Evolutionary conservation across 1,284 basidiomycete genomes (phyloP).

Genomic region (Moesziomyces globuligerus): DNA sequence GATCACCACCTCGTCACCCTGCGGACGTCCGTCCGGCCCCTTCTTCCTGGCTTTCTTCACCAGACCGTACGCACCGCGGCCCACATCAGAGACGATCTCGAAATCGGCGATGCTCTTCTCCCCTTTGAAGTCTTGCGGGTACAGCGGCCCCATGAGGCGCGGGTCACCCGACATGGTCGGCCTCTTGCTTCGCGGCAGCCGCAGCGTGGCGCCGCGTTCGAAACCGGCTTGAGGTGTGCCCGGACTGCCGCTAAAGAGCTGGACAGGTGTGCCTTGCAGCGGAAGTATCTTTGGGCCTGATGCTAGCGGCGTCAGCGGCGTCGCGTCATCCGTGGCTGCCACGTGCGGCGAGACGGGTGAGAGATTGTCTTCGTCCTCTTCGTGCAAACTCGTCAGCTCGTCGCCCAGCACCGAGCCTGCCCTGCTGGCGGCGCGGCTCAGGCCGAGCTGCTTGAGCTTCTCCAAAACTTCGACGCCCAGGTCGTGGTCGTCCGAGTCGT

Average conservation of each 20-base stretch:
- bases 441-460: constrained; percentile 44
- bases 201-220: constrained; percentile 25
- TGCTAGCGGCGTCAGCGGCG: constrained; percentile 35
- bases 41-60: constrained; percentile 90
- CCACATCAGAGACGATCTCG: constrained; percentile 57
- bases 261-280: constrained; percentile 3
- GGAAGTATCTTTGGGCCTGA: constrained; percentile 16
- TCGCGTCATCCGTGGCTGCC: constrained; percentile 7
- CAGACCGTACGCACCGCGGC: constrained; percentile 95
- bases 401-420: constrained; percentile 51
- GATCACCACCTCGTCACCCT: constrained; percentile 78
- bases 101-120: constrained; percentile 57
- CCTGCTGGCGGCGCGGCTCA: constrained; percentile 46
- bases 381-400: constrained; percentile 43
- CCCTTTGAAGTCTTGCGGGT: constrained; percentile 19
- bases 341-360: constrained; percentile 41
- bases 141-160: constrained; percentile 8
- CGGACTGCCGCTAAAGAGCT: constrained; percentile 4
- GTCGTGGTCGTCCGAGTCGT: constrained; percentile 44
- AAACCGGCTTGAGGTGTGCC: constrained; percentile 17
- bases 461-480: constrained; percentile 41
- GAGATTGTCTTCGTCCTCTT: constrained; percentile 49
- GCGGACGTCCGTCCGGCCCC: constrained; percentile 73
- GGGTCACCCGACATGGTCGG: constrained; percentile 24
- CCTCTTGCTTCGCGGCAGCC: constrained; percentile 41